Base-by-base conservation (phyloP, 208 protist species). In the Trypanosoma caninum region DNA sequence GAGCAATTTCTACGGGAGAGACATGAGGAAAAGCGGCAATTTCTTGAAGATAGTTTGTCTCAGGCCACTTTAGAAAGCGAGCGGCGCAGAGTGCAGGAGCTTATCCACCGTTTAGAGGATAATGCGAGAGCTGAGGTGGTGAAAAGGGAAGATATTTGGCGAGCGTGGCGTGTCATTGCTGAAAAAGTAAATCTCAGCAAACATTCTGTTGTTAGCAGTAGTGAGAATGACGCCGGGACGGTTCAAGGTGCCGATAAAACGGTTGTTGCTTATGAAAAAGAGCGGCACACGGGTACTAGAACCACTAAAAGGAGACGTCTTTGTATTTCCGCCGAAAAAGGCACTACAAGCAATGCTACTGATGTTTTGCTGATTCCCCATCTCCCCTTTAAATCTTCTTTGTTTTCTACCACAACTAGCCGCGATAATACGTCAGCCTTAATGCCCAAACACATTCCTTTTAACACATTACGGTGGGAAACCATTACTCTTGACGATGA, bases 401-500 rank as follows among this genome's bases (percentile, higher is more conserved):
- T 0, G 4, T 7, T 50, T 0, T 31, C 45, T 3, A 31, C 23
- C 14, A 11, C 14, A 30, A 22, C 1, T 18, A 31, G 1, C n/a
- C n/a, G 30, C 10, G n/a, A 4, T 30, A 25, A 8, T 30, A 27
- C 45, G 2, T 16, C 45, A 2, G 6, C 30, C n/a, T 27, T 13
- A 50, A 13, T 9, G 5, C n/a, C 5, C 30, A 18, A 13, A 7
- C 34, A 13, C 13, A 13, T 48, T 25, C 35, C 27, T 62, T 62
- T 62, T 27, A 7, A 41, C 20, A 57, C 22, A 3, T 52, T 18
- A 10, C 2, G 45, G 8, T 68, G 55, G 65, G 35, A 42, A 25
- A 62, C 55, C 4, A 54, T 71, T 31, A 18, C 2, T 1, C 44
- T 71, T 59, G 37, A 58, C 20, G 65, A 59, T 13, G 34, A 38